phyloP scores from a whole-genome alignment of 306 rosid genomes.

The Coriaria nepalensis region DNA sequence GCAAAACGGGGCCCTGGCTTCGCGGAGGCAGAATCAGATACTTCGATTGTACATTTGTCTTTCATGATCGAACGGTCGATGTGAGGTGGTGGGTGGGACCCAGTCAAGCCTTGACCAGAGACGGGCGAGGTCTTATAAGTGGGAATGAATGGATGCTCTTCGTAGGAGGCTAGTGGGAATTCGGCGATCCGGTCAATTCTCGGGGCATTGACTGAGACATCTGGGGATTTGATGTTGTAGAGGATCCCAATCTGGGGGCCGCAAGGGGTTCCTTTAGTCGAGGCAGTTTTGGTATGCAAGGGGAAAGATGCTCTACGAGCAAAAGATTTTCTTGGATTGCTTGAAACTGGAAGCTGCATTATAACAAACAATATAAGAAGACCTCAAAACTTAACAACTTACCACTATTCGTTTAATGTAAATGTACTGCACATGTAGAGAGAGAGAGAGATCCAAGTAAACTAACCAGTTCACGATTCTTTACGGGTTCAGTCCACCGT shows the following conservation, averaged over 20 bases:
- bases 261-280: slow-evolving; percentile 28
- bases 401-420: not conserved
- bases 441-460: slow-evolving; percentile 14
- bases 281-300: slow-evolving; percentile 25
- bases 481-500: slow-evolving; percentile 36
- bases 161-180: slow-evolving; percentile 73
- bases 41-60: slow-evolving; percentile 83
- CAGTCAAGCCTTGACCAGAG: slow-evolving; percentile 42
- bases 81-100: slow-evolving; percentile 21
- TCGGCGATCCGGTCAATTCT: slow-evolving; percentile 93
- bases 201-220: slow-evolving; percentile 90
- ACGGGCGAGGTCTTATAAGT: slow-evolving; percentile 28
- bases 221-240: slow-evolving; percentile 49
- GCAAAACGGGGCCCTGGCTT: slow-evolving; percentile 31
- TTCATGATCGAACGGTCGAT: slow-evolving; percentile 58
- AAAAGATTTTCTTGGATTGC: slow-evolving; percentile 24
- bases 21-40: slow-evolving; percentile 30
- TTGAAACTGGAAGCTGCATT: slow-evolving; percentile 48
- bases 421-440: not conserved
- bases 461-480: slow-evolving; percentile 41
- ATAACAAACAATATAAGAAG: not conserved
- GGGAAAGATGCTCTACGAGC: slow-evolving; percentile 83
- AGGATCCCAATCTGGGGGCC: slow-evolving; percentile 31
- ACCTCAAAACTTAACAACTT: slow-evolving; percentile 16
- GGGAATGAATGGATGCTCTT: slow-evolving; percentile 33